phyloP scores from a whole-genome alignment of 306 rosid species.

The Astragalus glycyphyllos region DNA sequence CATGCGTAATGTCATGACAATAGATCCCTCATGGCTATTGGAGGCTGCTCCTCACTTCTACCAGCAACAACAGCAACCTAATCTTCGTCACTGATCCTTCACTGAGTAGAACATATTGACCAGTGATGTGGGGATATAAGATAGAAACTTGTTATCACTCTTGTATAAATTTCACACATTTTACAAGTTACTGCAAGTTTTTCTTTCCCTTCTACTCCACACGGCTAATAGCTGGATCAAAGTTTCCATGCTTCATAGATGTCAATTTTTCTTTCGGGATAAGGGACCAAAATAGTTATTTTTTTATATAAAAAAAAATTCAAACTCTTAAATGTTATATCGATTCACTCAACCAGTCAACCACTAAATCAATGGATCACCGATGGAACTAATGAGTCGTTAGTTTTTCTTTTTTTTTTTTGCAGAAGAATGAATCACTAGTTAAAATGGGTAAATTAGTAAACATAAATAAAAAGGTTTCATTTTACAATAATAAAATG shows the following conservation, averaged over 20 bases:
- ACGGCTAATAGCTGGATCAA: not conserved
- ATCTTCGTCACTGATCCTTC: constrained; percentile 53
- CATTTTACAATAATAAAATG: no score
- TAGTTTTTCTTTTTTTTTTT: no score
- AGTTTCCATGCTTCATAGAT: not conserved
- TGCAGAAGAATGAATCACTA: no score
- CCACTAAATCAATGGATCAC: no score
- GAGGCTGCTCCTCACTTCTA: constrained; percentile 95
- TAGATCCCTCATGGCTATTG: constrained; percentile 79
- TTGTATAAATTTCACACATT: not conserved
- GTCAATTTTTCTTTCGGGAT: not conserved
- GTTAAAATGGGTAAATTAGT: no score
- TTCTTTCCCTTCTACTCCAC: not conserved
- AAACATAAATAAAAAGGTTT: no score
- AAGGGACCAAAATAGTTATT: not conserved
- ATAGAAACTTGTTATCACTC: constrained; percentile 13
- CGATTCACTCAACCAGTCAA: no score
- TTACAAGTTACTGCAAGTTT: not conserved
- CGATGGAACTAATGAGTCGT: no score
- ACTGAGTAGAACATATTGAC: no score
- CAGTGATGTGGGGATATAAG: constrained; percentile 19
- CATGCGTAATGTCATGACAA: constrained; percentile 83
- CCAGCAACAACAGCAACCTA: constrained; percentile 63
- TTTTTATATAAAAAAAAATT: not conserved
- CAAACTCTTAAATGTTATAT: not conserved